Percentiles rank a stretch among this genome's conserved stretches.
Conservation (phyloP, 75 land plant genomes). For the Chamaecyparis obtusa region DNA sequence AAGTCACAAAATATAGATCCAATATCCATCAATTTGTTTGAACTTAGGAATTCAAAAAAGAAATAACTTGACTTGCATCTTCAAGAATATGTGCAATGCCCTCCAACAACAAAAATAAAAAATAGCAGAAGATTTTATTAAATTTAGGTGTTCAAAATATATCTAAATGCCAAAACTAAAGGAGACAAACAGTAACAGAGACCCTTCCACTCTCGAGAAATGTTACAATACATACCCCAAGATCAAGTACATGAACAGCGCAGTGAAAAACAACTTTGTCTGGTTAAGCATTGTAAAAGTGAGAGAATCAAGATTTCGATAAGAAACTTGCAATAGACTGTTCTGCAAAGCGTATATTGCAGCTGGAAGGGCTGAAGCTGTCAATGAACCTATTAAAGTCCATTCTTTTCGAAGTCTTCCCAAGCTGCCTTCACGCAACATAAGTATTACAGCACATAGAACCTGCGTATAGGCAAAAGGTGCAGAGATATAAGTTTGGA, state of each 20-base stretch:
- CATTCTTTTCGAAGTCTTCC: slow-evolving; percentile 61
- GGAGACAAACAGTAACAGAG: background rate
- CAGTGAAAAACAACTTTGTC: slow-evolving; percentile 92
- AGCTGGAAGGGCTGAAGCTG: slow-evolving; percentile 93
- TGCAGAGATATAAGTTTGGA: background rate
- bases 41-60: background rate
- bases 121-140: background rate
- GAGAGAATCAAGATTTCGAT: slow-evolving; percentile 93
- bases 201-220: background rate
- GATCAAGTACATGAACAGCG: slow-evolving; percentile 78
- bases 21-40: background rate
- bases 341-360: slow-evolving; percentile 97
- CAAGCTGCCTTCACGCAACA: slow-evolving; percentile 70
- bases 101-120: background rate
- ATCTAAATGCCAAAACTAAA: background rate
- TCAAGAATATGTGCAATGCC: background rate
- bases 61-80: background rate
- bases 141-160: background rate
- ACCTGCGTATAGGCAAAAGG: slow-evolving; percentile 40
- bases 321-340: slow-evolving; percentile 90
- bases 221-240: slow-evolving; percentile 55
- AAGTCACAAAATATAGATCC: background rate
- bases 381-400: slow-evolving; percentile 77
- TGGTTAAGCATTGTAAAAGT: slow-evolving; percentile 98
- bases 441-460: slow-evolving; percentile 63